A percentile compares a stretch with the other conserved stretches of the same genome.
phyloP scores from a whole-genome alignment of 768 basidiomycete species.

The Naganishia friedmannii region DNA sequence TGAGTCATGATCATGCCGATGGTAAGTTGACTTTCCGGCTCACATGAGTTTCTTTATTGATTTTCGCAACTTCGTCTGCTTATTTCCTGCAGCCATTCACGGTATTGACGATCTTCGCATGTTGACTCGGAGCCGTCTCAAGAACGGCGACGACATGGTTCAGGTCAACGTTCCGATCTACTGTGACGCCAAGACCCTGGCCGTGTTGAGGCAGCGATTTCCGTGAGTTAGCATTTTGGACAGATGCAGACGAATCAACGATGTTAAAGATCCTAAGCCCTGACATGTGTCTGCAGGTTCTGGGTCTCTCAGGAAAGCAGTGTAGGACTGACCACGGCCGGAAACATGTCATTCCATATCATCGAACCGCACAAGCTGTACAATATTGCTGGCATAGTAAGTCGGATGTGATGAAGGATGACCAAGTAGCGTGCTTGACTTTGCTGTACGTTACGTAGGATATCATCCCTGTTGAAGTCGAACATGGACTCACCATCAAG shows the following conservation, averaged over 20 bases:
- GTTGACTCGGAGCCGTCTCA: neutral
- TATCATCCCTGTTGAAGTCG: neutral
- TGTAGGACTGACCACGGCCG: neutral
- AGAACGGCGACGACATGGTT: neutral
- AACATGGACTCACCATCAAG: neutral
- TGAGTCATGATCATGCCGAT: slow-evolving; percentile 11
- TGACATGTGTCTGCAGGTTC: neutral
- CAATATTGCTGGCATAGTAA: slow-evolving; percentile 3
- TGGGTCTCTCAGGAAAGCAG: neutral
- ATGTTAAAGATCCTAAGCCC: no score
- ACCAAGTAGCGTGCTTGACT: neutral
- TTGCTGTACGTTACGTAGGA: neutral
- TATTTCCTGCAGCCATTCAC: neutral
- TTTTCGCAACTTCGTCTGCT: neutral
- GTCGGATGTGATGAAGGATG: neutral
- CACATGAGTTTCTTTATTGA: no score
- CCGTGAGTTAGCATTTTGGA: neutral
- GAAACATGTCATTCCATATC: slow-evolving; percentile 5
- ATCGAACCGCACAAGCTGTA: neutral
- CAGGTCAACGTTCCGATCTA: neutral
- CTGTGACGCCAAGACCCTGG: neutral
- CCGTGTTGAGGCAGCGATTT: neutral
- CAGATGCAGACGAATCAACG: no score
- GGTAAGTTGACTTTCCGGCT: neutral
- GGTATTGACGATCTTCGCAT: slow-evolving; percentile 6